A percentile compares a stretch with the other conserved stretches of the same genome.
Evolutionary conservation across 768 basidiomycete genomes (phyloP).

Genomic region (Cystobasidium onofrii): DNA sequence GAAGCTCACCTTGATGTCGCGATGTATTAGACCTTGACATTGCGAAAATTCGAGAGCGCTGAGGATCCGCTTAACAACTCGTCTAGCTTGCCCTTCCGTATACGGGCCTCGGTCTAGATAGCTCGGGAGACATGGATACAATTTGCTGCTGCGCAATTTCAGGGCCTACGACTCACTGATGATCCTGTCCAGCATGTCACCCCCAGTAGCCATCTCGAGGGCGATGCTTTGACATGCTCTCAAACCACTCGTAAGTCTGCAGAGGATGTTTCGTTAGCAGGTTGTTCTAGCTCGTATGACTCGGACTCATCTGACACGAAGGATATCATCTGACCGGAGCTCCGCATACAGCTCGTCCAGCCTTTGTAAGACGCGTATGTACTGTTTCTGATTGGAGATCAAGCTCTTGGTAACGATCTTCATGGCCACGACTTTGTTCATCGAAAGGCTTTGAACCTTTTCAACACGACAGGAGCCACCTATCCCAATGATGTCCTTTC

Average conservation of each 20-base stretch:
- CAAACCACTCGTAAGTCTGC: conserved; percentile 14
- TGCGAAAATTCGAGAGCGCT: background rate
- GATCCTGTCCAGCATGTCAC: conserved; percentile 12
- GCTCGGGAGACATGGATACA: background rate
- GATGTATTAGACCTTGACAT: background rate
- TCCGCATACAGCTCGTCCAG: conserved; percentile 2
- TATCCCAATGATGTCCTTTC: background rate
- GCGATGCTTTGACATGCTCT: background rate
- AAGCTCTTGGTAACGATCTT: conserved; percentile 13
- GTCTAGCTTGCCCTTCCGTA: background rate
- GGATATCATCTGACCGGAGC: background rate
- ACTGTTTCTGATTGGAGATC: background rate
- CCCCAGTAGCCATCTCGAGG: conserved; percentile 12
- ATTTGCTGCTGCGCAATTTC: background rate
- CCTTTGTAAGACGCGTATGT: background rate
- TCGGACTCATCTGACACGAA: background rate
- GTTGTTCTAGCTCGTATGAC: background rate
- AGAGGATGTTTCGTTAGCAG: background rate
- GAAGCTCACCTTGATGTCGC: conserved; percentile 19
- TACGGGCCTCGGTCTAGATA: background rate
- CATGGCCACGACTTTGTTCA: background rate
- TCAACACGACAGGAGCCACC: conserved; percentile 8
- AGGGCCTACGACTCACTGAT: background rate
- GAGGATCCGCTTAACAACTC: background rate
- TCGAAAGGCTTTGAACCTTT: background rate